Evolutionary conservation across 129 eudicot genomes (phyloP).

Genomic region (Flaveria linearis): DNA sequence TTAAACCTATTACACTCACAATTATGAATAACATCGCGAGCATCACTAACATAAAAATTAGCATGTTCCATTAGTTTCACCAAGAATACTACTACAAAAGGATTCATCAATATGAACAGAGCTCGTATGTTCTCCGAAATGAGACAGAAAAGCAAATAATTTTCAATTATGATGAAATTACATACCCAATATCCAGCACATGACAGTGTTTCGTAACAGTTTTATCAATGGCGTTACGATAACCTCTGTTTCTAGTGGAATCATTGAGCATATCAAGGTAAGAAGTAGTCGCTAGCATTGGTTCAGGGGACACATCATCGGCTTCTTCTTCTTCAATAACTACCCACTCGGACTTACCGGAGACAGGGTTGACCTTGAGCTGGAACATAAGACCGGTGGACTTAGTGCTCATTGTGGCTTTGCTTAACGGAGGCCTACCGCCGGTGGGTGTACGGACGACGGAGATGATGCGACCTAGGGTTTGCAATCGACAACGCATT

Average conservation of each 20-base stretch:
- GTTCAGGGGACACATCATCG: conserved; percentile 28
- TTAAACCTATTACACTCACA: background rate
- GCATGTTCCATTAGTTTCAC: too few species aligned
- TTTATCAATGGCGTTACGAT: conserved; percentile 64
- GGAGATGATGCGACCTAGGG: conserved; percentile 33
- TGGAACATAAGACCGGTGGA: conserved; percentile 67
- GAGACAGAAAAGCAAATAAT: background rate
- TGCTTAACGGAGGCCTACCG: conserved; percentile 3
- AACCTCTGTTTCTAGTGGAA: conserved; percentile 60
- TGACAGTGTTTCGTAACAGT: conserved; percentile 63
- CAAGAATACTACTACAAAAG: too few species aligned
- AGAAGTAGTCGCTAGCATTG: conserved; percentile 63
- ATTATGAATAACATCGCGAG: background rate
- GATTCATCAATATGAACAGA: too few species aligned
- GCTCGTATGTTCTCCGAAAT: too few species aligned
- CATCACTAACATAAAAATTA: too few species aligned
- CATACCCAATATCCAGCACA: conserved; percentile 93
- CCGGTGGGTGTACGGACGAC: conserved; percentile 24
- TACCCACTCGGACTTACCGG: conserved; percentile 93
- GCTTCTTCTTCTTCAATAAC: conserved; percentile 62
- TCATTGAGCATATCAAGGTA: conserved; percentile 97
- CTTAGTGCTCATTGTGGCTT: conserved; percentile 43
- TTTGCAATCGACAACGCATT: conserved; percentile 28
- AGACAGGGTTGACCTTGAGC: conserved; percentile 67
- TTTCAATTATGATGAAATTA: background rate